A percentile compares a stretch with the other conserved stretches of the same genome.
phyloP scores from a whole-genome alignment of 306 rosid species.

The Acacia melanoxylon region DNA sequence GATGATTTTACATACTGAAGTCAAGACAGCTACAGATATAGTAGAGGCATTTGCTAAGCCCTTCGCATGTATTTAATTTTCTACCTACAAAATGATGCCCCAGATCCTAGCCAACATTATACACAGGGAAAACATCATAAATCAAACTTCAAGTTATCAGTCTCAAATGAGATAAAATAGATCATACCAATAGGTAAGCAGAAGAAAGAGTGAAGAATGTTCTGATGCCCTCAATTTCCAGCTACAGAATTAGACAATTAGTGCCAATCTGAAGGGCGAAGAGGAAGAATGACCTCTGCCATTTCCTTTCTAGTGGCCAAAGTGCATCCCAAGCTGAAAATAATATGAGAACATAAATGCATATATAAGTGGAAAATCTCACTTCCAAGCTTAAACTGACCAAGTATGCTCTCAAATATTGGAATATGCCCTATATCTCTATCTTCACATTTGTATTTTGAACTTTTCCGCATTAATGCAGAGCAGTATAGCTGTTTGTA shows the following conservation, averaged over 20 bases:
- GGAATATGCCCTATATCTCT: constrained; percentile 8
- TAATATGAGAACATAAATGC: not conserved
- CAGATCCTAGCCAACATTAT: not conserved
- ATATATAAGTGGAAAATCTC: not conserved
- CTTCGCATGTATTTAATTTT: constrained; percentile 16
- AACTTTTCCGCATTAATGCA: not conserved
- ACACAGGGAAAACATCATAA: not conserved
- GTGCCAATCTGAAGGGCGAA: constrained; percentile 64
- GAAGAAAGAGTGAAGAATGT: constrained; percentile 89
- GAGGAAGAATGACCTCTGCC: constrained; percentile 90
- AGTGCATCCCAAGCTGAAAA: constrained; percentile 87
- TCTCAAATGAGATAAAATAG: constrained; percentile 28
- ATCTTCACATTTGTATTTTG: constrained; percentile 1
- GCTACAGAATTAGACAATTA: constrained; percentile 72
- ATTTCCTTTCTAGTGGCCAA: constrained; percentile 94
- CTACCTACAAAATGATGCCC: not conserved
- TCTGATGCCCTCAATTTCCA: constrained; percentile 86
- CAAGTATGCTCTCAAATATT: not conserved
- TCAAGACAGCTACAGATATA: not conserved
- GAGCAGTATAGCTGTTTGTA: not conserved
- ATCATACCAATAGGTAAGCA: constrained; percentile 77
- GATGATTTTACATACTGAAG: not conserved
- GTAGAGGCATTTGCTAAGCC: constrained; percentile 4
- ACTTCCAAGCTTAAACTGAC: not conserved
- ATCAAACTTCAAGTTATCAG: constrained; percentile 23